A percentile compares a stretch with the other conserved stretches of the same genome.
Conservation (phyloP, 345 rosid genomes). For the Populus davidiana region DNA sequence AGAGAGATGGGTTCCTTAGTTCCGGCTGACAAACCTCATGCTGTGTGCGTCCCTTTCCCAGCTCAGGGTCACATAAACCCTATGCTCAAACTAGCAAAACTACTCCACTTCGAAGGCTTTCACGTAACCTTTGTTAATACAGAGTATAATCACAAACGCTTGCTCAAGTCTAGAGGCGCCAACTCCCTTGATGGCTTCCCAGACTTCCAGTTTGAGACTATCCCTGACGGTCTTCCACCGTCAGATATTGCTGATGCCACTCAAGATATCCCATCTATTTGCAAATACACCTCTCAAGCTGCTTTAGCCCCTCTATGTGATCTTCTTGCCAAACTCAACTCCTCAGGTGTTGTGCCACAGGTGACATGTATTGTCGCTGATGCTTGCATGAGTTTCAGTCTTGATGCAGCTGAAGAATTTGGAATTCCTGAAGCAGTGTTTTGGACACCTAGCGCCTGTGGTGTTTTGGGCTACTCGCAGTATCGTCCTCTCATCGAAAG, state of each 20-base stretch:
- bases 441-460: slow-evolving; percentile 30
- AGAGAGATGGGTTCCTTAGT: not conserved
- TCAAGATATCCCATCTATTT: slow-evolving; percentile 25
- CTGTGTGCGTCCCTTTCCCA: slow-evolving; percentile 51
- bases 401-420: slow-evolving; percentile 27
- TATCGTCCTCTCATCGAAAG: slow-evolving; percentile 11
- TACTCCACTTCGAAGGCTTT: slow-evolving; percentile 44
- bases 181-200: slow-evolving; percentile 18
- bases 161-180: slow-evolving; percentile 23
- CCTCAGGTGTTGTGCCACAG: slow-evolving; percentile 6
- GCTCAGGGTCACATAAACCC: slow-evolving; percentile 57
- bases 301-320: slow-evolving; percentile 14
- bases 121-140: slow-evolving; percentile 55
- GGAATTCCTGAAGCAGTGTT: slow-evolving; percentile 25
- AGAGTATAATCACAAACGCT: slow-evolving; percentile 37
- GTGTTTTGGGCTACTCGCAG: slow-evolving; percentile 20
- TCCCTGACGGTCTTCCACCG: slow-evolving; percentile 37
- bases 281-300: slow-evolving; percentile 8
- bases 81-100: slow-evolving; percentile 47
- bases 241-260: slow-evolving; percentile 15
- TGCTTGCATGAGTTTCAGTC: slow-evolving; percentile 33
- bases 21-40: slow-evolving; percentile 28
- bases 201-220: slow-evolving; percentile 27
- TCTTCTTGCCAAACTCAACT: slow-evolving; percentile 21
- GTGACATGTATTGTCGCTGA: slow-evolving; percentile 36